Evolutionary conservation across 192 early-diverging fungal genomes (phyloP).

Genomic region (Obelidium mucronatum): DNA sequence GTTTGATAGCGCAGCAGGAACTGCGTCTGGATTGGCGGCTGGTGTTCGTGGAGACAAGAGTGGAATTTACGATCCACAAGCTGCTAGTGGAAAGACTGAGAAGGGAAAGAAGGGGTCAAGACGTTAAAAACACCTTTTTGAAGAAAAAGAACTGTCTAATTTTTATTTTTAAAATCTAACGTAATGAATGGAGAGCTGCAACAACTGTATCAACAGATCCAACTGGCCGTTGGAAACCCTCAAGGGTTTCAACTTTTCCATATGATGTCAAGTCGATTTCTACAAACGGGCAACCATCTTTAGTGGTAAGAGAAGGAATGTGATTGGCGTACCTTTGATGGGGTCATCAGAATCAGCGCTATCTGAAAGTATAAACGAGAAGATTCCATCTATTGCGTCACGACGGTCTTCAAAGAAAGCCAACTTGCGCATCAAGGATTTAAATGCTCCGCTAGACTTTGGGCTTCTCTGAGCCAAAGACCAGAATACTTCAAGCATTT

Average conservation of each 20-base stretch:
- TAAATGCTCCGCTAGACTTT: slow-evolving; percentile 36
- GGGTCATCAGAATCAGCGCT: slow-evolving; percentile 36
- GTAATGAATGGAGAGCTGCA: slow-evolving; percentile 5
- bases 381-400: slow-evolving; percentile 24
- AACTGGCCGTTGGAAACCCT: background rate
- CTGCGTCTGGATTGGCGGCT: slow-evolving; percentile 26
- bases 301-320: too few species aligned
- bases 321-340: slow-evolving; percentile 35
- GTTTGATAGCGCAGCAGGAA: slow-evolving; percentile 37
- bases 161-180: background rate
- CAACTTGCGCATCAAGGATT: slow-evolving; percentile 39
- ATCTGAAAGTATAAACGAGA: slow-evolving; percentile 40
- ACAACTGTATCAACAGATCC: background rate
- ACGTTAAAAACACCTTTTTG: slow-evolving; percentile 5
- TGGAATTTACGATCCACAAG: slow-evolving; percentile 37
- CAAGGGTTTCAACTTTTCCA: slow-evolving; percentile 25
- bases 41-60: slow-evolving; percentile 28
- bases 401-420: slow-evolving; percentile 39
- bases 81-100: slow-evolving; percentile 35
- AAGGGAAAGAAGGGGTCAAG: slow-evolving; percentile 41
- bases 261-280: slow-evolving; percentile 37
- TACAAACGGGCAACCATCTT: slow-evolving; percentile 12
- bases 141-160: background rate
- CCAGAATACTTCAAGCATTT: slow-evolving; percentile 51
- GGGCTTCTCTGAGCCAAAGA: slow-evolving; percentile 35